Evolutionary conservation across 129 eudicot species (phyloP), one percentile per base, ranked within the genome.

Genomic region (Ambrosia artemisiifolia): DNA sequence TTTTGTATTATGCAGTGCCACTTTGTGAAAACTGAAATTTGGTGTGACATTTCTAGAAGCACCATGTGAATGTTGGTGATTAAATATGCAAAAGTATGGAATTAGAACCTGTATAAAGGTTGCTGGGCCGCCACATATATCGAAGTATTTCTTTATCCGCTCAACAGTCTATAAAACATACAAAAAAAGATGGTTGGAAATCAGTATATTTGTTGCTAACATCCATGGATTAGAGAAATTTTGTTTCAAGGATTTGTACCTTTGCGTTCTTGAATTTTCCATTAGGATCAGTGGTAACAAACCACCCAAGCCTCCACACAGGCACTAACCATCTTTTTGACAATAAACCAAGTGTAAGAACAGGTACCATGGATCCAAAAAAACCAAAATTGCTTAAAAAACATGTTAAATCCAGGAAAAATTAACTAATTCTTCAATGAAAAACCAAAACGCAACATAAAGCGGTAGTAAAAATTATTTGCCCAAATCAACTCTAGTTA

Each of bases 241-340:
- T 43, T 53, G 28, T 63, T 3, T 36, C 14, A 0, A 28, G 17
- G 68, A 34, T 34, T 17, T 63, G 9, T 70, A 90, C 97, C 97
- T 88, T 88, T 14, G 87, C 76, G 44, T 67, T 75, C 69, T 84
- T 94, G 75, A 94, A 88, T 70, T 43, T 63, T 57, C 86, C 81
- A 60, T 78, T 76, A 32, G 96, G 97, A 86, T 94, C 99, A 49
- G 78, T 86, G 4, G 79, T 84, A 14, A 86, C 99, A 65, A 94
- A 63, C 99, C 99, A 94, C 72, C 97, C 99, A 14, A 90, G 93
- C 59, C 99, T 82, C 99, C 99, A 94, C 42, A 97, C 99, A 1
- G 99, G 99, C 34, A 94, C 96, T 69, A 94, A 69, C 97, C 96
- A 94, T 84, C 99, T 86, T 82, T 94, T 94, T 54, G 99, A 94